Base-by-base conservation (phyloP, 352 stramenopile genomes). In the Globisporangium ultimum region DNA sequence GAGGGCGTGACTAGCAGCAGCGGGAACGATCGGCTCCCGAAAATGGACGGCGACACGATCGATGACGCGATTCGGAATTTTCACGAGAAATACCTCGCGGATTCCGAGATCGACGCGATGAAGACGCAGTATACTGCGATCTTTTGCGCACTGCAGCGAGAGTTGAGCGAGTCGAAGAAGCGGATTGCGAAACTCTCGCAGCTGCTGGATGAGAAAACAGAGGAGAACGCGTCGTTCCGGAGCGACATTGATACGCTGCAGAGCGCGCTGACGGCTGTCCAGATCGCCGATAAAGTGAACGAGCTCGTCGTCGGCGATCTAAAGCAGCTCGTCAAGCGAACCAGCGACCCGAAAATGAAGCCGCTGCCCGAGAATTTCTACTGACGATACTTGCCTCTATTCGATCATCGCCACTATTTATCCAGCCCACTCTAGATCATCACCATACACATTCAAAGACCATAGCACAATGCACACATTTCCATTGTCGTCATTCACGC, bases 241-340 rank as follows among this genome's bases (percentile, higher is more conserved):
- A 76, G 66, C 24, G 82, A 91, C 68, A 79, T 89, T n/a, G 73
- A 79, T 54, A 76, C 71, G 40, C 67, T 91, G 24, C 82, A 81
- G 49, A 76, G 70, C 45, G 82, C 79, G 21, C 70, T 91, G 42
- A 80, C 77, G 34, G 82, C 79, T 10, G 66, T 86, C 58, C 77
- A 89, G 46, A 58, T 88, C 20, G 74, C 77, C 8, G 69, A 88
- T 48, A 79, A 85, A 63, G 78, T 86, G 41, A 79, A 84, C 46
- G 73, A 85, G 40, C 47, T 79, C 3, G 79, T 87, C 13, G 66
- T 72, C 18, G 78, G 70, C 7, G 79, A 91, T 48, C 47, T 89
- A 21, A 65, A 75, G 60, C 70, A 80, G 46, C 65, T 86, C 22
- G 51, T 81, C 20, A 48, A 46, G 36, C 21, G 17, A 38, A 48